Evolutionary conservation across 495 filamentous ascomycete species (phyloP).

Genomic region (Letharia columbiana): DNA sequence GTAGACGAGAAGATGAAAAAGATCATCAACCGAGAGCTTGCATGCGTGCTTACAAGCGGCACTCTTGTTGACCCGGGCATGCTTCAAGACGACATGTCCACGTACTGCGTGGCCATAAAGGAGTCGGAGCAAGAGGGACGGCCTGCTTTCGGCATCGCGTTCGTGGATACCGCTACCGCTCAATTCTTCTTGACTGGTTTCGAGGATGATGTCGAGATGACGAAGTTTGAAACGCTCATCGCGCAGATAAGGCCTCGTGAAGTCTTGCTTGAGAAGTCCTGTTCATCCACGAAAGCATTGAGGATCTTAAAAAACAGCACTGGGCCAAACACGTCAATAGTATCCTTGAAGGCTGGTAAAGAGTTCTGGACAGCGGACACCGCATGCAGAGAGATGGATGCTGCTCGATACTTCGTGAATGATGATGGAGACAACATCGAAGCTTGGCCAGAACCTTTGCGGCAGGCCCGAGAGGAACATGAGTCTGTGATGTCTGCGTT

Average conservation of each 20-base stretch:
- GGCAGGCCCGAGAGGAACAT: conserved; percentile 58
- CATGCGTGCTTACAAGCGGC: conserved; percentile 81
- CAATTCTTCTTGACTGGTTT: conserved; percentile 92
- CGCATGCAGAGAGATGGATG: conserved; percentile 73
- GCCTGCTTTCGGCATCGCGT: conserved; percentile 83
- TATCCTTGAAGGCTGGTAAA: conserved; percentile 73
- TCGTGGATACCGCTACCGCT: conserved; percentile 92
- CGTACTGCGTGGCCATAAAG: conserved; percentile 94
- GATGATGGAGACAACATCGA: conserved; percentile 52
- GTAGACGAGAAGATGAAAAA: conserved; percentile 46
- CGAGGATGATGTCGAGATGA: conserved; percentile 84
- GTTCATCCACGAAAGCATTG: conserved; percentile 69
- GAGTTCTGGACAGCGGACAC: conserved; percentile 91
- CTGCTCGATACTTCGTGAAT: conserved; percentile 67
- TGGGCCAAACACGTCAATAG: conserved; percentile 88
- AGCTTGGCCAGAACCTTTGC: conserved; percentile 72
- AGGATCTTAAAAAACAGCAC: conserved; percentile 98
- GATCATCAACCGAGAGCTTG: conserved; percentile 83
- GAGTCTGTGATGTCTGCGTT: conserved; percentile 88
- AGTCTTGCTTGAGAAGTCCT: conserved; percentile 80
- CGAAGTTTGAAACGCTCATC: conserved; percentile 95
- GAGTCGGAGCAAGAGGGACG: conserved; percentile 67
- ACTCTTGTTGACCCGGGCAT: conserved; percentile 93
- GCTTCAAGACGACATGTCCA: conserved; percentile 97
- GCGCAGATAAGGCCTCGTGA: conserved; percentile 89